Percentiles rank a stretch among this genome's conserved stretches.
These are phyloP conservation scores for Geum urbanum DNA, from an alignment of 306 rosid species.

Conservation along the genomic window DNA sequence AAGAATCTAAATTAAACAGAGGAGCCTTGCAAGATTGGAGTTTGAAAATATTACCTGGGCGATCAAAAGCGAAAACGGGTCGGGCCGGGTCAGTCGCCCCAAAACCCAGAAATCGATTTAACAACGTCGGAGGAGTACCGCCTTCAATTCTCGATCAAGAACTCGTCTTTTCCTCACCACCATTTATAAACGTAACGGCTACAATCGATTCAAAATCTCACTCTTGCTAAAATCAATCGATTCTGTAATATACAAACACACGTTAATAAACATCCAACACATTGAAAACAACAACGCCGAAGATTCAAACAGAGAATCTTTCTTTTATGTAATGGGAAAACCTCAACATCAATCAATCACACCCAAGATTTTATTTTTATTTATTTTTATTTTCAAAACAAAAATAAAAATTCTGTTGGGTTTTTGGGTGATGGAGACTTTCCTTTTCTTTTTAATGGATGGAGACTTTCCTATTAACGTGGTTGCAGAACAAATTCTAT, in stretches of 20 bases:
- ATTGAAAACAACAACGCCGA: neutral
- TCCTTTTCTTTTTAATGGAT: too few relatives aligned
- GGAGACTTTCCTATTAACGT: constrained; percentile 17
- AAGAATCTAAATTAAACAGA: constrained; percentile 12
- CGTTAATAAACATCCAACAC: too few relatives aligned
- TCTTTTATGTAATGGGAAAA: neutral
- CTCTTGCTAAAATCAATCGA: neutral
- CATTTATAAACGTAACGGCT: constrained; percentile 12
- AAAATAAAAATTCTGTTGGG: neutral
- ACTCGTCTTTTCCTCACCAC: constrained; percentile 8
- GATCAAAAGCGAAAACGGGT: neutral
- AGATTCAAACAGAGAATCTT: neutral
- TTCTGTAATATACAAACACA: too few relatives aligned
- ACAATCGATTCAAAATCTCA: neutral
- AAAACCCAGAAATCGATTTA: neutral
- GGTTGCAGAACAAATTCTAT: constrained; percentile 11
- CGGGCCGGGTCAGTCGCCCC: neutral
- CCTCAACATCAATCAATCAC: neutral
- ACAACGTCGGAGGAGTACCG: neutral
- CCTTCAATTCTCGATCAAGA: neutral
- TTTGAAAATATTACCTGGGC: constrained; percentile 18
- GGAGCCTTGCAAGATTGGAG: neutral
- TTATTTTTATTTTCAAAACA: neutral
- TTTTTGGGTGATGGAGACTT: constrained; percentile 39
- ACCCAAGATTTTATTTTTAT: neutral